Percentiles rank a stretch among this genome's conserved stretches.
Conservation (phyloP, 805 yeast genomes). For the Lipomyces spencermartinsiae region DNA sequence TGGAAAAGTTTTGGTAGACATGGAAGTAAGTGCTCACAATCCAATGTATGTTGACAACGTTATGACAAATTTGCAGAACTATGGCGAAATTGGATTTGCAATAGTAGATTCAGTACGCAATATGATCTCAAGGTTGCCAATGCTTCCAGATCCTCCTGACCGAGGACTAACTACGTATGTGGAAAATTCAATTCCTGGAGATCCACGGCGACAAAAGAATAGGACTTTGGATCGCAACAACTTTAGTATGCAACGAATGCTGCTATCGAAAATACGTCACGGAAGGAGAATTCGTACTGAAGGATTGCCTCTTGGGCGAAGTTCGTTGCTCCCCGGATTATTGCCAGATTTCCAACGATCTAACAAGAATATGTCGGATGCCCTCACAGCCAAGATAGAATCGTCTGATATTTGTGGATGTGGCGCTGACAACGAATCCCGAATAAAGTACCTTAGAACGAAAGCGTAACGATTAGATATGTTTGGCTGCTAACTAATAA, state of each 20-base stretch:
- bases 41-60: background rate
- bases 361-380: background rate
- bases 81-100: background rate
- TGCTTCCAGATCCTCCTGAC: background rate
- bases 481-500: background rate
- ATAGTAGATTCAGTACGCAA: background rate
- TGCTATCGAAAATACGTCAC: background rate
- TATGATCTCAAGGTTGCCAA: background rate
- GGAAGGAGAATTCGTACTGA: background rate
- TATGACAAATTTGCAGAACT: background rate
- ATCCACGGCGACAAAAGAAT: background rate
- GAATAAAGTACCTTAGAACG: background rate
- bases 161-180: background rate
- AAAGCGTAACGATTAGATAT: background rate
- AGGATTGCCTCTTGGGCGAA: background rate
- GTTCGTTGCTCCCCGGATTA: background rate
- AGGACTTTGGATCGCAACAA: background rate
- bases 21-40: conserved; percentile 20
- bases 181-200: background rate
- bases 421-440: background rate
- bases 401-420: background rate
- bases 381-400: background rate
- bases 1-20: conserved; percentile 16
- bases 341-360: background rate
- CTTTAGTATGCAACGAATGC: background rate